Percentiles rank a stretch among this genome's conserved stretches.
Evolutionary conservation across 441 rosid genomes (phyloP).

Genomic region (Mallotus repandus): DNA sequence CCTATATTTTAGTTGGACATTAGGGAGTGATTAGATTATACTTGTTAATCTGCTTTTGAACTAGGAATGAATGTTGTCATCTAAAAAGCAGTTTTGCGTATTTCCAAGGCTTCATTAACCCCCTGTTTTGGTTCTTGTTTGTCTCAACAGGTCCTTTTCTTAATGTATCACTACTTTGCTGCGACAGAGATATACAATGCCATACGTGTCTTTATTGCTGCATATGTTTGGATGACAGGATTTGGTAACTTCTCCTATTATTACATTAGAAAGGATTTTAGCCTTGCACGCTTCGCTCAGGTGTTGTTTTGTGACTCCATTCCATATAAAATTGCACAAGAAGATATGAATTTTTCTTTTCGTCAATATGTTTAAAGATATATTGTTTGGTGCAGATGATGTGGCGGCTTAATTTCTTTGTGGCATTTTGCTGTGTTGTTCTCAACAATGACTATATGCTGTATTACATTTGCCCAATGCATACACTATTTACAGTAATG

Average conservation of each 20-base stretch:
- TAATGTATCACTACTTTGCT: conserved; percentile 98
- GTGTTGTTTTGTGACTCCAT: conserved; percentile 35
- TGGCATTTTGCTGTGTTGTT: conserved; percentile 80
- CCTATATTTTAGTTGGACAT: conserved; percentile 3
- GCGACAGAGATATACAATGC: conserved; percentile 95
- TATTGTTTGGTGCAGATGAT: conserved; percentile 77
- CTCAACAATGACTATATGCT: conserved; percentile 94
- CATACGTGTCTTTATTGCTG: conserved; percentile 92
- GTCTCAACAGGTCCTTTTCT: conserved; percentile 73
- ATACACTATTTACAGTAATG: conserved; percentile 94
- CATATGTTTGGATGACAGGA: conserved; percentile 99
- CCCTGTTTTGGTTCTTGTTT: neutral
- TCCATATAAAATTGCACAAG: conserved; percentile 8
- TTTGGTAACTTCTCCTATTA: conserved; percentile 98
- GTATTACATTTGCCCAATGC: conserved; percentile 99
- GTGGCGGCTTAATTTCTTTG: conserved; percentile 98
- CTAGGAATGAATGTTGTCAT: neutral
- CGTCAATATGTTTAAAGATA: conserved; percentile 16
- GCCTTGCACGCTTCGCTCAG: conserved; percentile 91
- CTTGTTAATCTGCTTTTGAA: neutral
- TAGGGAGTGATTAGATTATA: neutral
- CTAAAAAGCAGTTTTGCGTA: neutral
- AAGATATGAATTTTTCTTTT: neutral
- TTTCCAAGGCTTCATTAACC: conserved; percentile 4
- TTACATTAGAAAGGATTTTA: conserved; percentile 92